These are phyloP conservation scores for Mortierella sp. DNA, from an alignment of 371 early-diverging fungal genomes.

Conservation along the genomic window DNA sequence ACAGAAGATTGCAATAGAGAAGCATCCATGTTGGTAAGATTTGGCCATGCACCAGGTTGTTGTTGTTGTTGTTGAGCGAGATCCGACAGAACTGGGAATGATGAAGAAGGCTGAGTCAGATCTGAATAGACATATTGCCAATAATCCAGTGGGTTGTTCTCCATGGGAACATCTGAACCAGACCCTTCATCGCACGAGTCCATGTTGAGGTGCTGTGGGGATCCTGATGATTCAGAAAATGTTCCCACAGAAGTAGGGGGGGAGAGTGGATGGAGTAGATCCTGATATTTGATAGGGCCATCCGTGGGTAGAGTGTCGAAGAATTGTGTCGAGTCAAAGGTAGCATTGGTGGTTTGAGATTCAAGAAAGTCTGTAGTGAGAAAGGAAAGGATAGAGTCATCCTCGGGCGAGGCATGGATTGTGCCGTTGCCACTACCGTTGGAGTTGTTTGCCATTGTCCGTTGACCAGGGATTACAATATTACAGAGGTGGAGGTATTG, in stretches of 20 bases:
- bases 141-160: conserved; percentile 43
- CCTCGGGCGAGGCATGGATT: conserved; percentile 28
- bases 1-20: conserved; percentile 27
- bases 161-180: conserved; percentile 44
- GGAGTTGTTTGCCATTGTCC: conserved; percentile 9
- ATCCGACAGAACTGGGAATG: conserved; percentile 23
- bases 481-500: conserved; percentile 4
- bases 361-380: conserved; percentile 53
- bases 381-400: conserved; percentile 53
- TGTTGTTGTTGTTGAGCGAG: conserved; percentile 33
- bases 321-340: conserved; percentile 34
- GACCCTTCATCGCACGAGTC: conserved; percentile 55
- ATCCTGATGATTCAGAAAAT: conserved; percentile 53
- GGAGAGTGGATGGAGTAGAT: conserved; percentile 50
- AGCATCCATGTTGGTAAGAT: conserved; percentile 24
- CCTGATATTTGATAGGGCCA: conserved; percentile 22
- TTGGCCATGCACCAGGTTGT: conserved; percentile 49
- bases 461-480: neutral
- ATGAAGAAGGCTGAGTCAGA: conserved; percentile 23
- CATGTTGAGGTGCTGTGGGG: conserved; percentile 41
- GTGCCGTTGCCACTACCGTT: conserved; percentile 2
- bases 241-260: conserved; percentile 54
- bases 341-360: conserved; percentile 33
- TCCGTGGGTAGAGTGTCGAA: conserved; percentile 29
- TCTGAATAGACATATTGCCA: conserved; percentile 53